Evolutionary conservation across 2,329 filamentous ascomycete genomes (phyloP).

Genomic region (Penicillium sp.): DNA sequence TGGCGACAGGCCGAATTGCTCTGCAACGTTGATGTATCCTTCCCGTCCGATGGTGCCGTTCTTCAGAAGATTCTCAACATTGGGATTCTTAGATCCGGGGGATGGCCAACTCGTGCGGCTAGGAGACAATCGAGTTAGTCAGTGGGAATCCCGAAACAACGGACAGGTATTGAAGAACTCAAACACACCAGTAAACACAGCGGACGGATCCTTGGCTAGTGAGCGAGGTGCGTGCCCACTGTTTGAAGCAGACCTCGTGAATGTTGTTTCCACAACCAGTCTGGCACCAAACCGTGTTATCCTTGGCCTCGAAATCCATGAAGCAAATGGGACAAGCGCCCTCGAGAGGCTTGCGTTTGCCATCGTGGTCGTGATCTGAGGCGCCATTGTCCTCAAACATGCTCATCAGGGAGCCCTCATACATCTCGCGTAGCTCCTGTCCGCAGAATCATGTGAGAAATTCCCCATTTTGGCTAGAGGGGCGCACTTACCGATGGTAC

Average conservation of each 20-base stretch:
- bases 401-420: slow-evolving; percentile 56
- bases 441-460: too few species aligned
- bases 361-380: slow-evolving; percentile 40
- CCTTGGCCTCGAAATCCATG: slow-evolving; percentile 55
- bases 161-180: background rate
- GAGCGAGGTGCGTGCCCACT: slow-evolving; percentile 52
- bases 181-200: slow-evolving; percentile 52
- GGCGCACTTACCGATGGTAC: slow-evolving; percentile 50
- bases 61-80: slow-evolving; percentile 38
- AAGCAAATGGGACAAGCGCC: slow-evolving; percentile 68
- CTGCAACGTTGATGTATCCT: slow-evolving; percentile 52
- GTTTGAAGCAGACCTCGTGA: slow-evolving; percentile 60
- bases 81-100: slow-evolving; percentile 35
- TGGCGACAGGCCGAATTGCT: slow-evolving; percentile 46
- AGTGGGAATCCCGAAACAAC: background rate
- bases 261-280: slow-evolving; percentile 66
- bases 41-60: slow-evolving; percentile 37
- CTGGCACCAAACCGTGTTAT: slow-evolving; percentile 61
- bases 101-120: slow-evolving; percentile 49
- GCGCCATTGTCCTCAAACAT: slow-evolving; percentile 43
- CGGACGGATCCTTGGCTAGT: slow-evolving; percentile 35
- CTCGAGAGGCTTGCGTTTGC: slow-evolving; percentile 61
- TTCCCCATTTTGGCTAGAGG: too few species aligned
- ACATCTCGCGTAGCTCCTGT: slow-evolving; percentile 60
- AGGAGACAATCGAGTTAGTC: background rate